Base-by-base conservation (phyloP, 805 yeast genomes). In the Myxozyma mucilagina region DNA sequence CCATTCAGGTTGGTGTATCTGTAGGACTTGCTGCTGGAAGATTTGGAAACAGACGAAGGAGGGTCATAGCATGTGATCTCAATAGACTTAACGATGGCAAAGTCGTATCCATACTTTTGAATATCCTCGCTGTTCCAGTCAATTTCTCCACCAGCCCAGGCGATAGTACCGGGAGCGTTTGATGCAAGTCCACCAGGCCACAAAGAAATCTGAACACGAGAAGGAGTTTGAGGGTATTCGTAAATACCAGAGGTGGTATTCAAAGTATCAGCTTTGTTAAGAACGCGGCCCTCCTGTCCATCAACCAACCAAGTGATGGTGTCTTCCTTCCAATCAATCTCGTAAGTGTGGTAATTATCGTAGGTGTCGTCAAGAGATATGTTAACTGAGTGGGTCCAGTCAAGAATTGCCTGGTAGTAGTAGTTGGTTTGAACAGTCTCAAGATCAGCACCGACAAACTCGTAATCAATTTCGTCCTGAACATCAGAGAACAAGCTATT, bases 151-250 rank as follows among this genome's bases (percentile, higher is more conserved):
- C 91, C 90, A 1, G 90, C 89, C 91, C 91, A 86, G 59, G 79
- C 81, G 60, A 87, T 82, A 6, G 90, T 86, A 38, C 90, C 91
- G 44, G 70, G 76, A 1, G 78, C 74, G 69, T 85, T 85, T 38
- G 69, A 53, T 32, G 82, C 70, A 57, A 80, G 81, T 47, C 83
- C 84, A 24, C 82, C 84, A 9, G 83, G 81, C 84, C 84, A 80
- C 20, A 78, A 58, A 13, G 83, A 82, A 16, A 80, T 73, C 72
- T 89, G 90, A 47, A 91, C 76, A 70, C 88, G 79, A 47, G 91
- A 89, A 51, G 97, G 97, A 13, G 90, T 78, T 76, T 91, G 96
- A 47, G 97, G 97, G 74, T 82, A 92, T 5, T 93, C 93, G 70
- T 84, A 91, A 14, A 13, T 47, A 76, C 97, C 97, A 41, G 96